Evolutionary conservation across 352 stramenopile species (phyloP).

Genomic region (Phytophthora chlamydospora): DNA sequence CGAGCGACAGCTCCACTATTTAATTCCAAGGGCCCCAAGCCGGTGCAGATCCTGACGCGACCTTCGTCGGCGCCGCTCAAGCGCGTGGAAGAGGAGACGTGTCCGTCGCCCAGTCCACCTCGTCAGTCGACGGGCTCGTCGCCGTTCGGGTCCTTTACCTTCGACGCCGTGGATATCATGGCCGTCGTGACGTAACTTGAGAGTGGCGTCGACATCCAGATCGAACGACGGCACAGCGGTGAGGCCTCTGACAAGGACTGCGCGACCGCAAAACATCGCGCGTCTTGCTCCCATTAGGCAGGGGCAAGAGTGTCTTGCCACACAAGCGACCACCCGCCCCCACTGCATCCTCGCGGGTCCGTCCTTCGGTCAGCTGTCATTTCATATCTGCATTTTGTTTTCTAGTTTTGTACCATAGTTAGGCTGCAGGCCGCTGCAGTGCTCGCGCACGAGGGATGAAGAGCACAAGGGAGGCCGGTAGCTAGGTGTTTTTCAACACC

Average conservation of each 20-base stretch:
- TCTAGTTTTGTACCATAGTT: slow-evolving; percentile 77
- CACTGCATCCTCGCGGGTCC: slow-evolving; percentile 15
- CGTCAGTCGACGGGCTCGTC: slow-evolving; percentile 39
- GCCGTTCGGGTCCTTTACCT: slow-evolving; percentile 73
- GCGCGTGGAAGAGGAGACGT: slow-evolving; percentile 57
- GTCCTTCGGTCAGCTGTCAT: slow-evolving; percentile 35
- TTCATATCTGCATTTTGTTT: slow-evolving; percentile 49
- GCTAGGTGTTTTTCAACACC: slow-evolving; percentile 92
- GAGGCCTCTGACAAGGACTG: slow-evolving; percentile 15
- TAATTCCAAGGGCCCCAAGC: slow-evolving; percentile 51
- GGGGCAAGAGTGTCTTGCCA: slow-evolving; percentile 26
- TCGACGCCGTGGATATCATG: slow-evolving; percentile 89
- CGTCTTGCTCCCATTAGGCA: slow-evolving; percentile 34
- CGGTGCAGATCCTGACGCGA: slow-evolving; percentile 54
- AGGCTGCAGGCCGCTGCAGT: slow-evolving; percentile 25
- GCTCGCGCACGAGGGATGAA: slow-evolving; percentile 6
- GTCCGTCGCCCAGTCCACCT: slow-evolving; percentile 46
- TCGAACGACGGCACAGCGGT: slow-evolving; percentile 20
- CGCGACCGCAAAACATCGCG: slow-evolving; percentile 20
- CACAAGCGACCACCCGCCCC: slow-evolving; percentile 6
- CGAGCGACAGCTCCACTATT: slow-evolving; percentile 49
- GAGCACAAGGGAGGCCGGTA: slow-evolving; percentile 31
- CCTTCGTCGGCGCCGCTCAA: slow-evolving; percentile 51
- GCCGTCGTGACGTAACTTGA: slow-evolving; percentile 77
- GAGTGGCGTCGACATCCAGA: slow-evolving; percentile 33